Evolutionary conservation across 2,329 filamentous ascomycete genomes (phyloP).

Genomic region (Cryphonectria carpinicola): DNA sequence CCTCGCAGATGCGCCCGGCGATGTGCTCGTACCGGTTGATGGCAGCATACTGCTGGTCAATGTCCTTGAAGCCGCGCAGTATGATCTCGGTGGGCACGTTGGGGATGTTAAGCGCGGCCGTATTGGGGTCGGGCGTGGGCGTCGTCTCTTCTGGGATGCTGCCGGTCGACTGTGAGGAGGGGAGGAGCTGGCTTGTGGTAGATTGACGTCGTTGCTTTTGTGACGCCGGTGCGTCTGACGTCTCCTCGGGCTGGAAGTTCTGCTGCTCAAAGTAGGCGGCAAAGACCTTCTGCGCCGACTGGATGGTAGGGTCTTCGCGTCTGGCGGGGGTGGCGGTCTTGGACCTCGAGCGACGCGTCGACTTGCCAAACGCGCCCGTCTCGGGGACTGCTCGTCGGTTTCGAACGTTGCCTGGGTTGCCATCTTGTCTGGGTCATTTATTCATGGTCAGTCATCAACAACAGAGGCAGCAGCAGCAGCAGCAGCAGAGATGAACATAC

Average conservation of each 20-base stretch:
- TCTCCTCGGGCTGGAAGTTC: slow-evolving; percentile 43
- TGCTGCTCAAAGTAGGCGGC: slow-evolving; percentile 57
- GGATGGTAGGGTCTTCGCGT: slow-evolving; percentile 64
- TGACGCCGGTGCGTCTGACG: slow-evolving; percentile 31
- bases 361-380: slow-evolving; percentile 68
- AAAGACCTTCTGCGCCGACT: slow-evolving; percentile 66
- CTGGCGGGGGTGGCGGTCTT: slow-evolving; percentile 62
- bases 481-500: slow-evolving; percentile 41
- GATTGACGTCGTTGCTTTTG: slow-evolving; percentile 21
- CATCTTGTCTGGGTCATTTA: slow-evolving; percentile 52
- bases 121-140: slow-evolving; percentile 27
- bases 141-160: slow-evolving; percentile 29
- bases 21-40: slow-evolving; percentile 87
- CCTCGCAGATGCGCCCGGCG: slow-evolving; percentile 86
- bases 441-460: slow-evolving; percentile 20
- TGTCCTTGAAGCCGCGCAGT: slow-evolving; percentile 75
- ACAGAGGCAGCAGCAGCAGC: neutral
- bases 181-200: slow-evolving; percentile 23
- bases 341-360: slow-evolving; percentile 65
- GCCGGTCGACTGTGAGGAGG: slow-evolving; percentile 21
- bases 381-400: slow-evolving; percentile 60
- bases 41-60: slow-evolving; percentile 77
- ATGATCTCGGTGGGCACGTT: slow-evolving; percentile 72
- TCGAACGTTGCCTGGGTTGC: slow-evolving; percentile 51
- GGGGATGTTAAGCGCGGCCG: slow-evolving; percentile 37